Base-by-base conservation (phyloP, 2,329 filamentous ascomycete genomes). In the Pyricularia sp. region DNA sequence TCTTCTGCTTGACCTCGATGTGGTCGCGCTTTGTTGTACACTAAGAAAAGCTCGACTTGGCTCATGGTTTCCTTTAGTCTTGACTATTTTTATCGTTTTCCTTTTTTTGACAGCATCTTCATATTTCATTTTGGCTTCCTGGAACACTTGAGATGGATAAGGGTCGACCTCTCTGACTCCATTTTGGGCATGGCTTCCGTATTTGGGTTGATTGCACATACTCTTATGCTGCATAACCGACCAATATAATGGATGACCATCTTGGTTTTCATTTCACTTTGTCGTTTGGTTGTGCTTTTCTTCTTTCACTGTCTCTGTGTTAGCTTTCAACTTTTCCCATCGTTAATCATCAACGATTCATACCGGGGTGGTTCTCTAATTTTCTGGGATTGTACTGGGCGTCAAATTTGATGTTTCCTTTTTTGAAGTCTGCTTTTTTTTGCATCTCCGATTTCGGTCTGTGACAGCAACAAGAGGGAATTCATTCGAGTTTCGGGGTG, bases 11-110 rank as follows among this genome's bases (percentile, higher is more conserved):
- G 42, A 50, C 42, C 42, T 23, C 20, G 14, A 58, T 30, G 33
- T 23, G 66, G 26, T 31, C 25, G 23, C 30, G 66, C 66, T 67
- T 67, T 67, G 66, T 67, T 67, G 66, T 67, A 67, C 66, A 67
- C 55, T 67, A 67, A 30, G 30, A 64, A 33, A 67, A 36, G 42
- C 66, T 67, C 66, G 66, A 59, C 66, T 31, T 30, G 25, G 59
- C 59, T 30, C 28, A 64, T 12, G 65, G 42, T 28, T 28, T 26
- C 25, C 65, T 55, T 55, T 58, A 3, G 4, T 42, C 10, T 58
- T 33, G 26, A 25, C 6, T 28, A 31, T 58, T 17, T 30, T 31
- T 67, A 14, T 20, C 42, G n/a, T 1, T 58, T 20, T 58, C 11
- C 25, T 31, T 28, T 20, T 26, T 28, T 50, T 17, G 65, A 28